Conservation (phyloP, 2,329 filamentous ascomycete species). For the Allantophomopsis lycopodina region DNA sequence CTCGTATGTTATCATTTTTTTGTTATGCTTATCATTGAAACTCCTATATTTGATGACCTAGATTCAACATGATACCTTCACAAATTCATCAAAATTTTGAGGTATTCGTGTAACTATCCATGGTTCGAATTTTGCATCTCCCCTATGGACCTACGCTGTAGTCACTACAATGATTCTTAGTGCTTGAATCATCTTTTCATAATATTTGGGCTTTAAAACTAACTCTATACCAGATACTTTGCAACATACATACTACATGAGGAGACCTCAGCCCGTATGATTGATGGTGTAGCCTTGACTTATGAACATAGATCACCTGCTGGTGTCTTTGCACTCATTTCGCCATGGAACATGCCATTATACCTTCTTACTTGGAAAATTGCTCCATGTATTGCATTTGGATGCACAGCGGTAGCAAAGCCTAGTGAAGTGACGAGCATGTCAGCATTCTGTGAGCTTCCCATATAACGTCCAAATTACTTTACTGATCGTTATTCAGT, state of each 20-base stretch:
- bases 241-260: slow-evolving; percentile 21
- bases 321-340: slow-evolving; percentile 20
- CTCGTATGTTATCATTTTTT: slow-evolving; percentile 9
- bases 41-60: no score
- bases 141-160: no score
- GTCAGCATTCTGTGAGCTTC: slow-evolving; percentile 13
- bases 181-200: no score
- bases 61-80: slow-evolving; percentile 6
- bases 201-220: no score
- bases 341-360: slow-evolving; percentile 22
- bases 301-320: slow-evolving; percentile 21
- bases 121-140: no score
- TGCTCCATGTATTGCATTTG: slow-evolving; percentile 21
- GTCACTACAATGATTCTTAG: no score
- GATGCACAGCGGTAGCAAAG: slow-evolving; percentile 21
- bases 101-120: no score
- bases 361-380: slow-evolving; percentile 22
- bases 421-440: slow-evolving; percentile 21
- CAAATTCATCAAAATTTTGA: no score
- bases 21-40: background rate
- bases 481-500: slow-evolving; percentile 1
- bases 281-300: slow-evolving; percentile 18
- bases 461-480: background rate
- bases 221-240: slow-evolving; percentile 6
- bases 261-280: slow-evolving; percentile 16